Conservation (phyloP, 2,329 filamentous ascomycete species). For the Ceratocystiopsis minuta region DNA sequence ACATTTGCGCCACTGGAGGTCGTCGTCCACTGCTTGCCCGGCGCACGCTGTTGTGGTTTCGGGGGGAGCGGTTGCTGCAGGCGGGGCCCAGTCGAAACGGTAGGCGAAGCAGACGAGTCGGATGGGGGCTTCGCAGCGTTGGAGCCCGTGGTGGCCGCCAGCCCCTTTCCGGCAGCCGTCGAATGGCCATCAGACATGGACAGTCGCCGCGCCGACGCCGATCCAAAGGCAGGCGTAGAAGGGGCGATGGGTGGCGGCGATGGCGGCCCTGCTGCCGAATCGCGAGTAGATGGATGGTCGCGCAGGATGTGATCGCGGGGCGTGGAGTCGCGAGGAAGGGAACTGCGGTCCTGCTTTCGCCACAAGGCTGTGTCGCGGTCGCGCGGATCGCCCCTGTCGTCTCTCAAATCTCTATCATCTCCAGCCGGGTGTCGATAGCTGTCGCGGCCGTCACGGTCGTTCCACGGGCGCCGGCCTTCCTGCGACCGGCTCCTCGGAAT, state of each 20-base stretch:
- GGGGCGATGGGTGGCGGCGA: slow-evolving; percentile 40
- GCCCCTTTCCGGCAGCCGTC: too few relatives aligned
- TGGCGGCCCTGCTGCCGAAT: slow-evolving; percentile 26
- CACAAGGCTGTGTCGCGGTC: slow-evolving; percentile 25
- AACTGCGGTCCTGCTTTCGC: slow-evolving; percentile 31
- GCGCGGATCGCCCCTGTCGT: slow-evolving; percentile 20
- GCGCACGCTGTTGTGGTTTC: slow-evolving; percentile 22
- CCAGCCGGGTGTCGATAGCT: slow-evolving; percentile 19
- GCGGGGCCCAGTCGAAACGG: slow-evolving; percentile 35
- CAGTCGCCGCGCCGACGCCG: slow-evolving; percentile 29
- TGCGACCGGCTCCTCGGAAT: slow-evolving; percentile 46
- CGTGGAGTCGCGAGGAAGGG: slow-evolving; percentile 25
- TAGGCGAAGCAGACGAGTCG: slow-evolving; percentile 9
- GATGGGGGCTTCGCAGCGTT: slow-evolving; percentile 33
- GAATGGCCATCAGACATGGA: slow-evolving; percentile 18
- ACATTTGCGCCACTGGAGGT: slow-evolving; percentile 19
- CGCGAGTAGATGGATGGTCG: slow-evolving; percentile 9
- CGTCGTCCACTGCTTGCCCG: slow-evolving; percentile 43
- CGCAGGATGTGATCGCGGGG: not conserved
- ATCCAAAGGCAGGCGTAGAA: slow-evolving; percentile 39
- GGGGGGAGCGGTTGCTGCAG: slow-evolving; percentile 25
- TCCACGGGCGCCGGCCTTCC: slow-evolving; percentile 38
- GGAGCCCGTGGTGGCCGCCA: slow-evolving; percentile 30
- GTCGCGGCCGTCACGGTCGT: slow-evolving; percentile 33
- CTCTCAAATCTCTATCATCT: slow-evolving; percentile 32